Evolutionary conservation across 1,284 basidiomycete genomes (phyloP).

Genomic region (Wolfiporia cocos): DNA sequence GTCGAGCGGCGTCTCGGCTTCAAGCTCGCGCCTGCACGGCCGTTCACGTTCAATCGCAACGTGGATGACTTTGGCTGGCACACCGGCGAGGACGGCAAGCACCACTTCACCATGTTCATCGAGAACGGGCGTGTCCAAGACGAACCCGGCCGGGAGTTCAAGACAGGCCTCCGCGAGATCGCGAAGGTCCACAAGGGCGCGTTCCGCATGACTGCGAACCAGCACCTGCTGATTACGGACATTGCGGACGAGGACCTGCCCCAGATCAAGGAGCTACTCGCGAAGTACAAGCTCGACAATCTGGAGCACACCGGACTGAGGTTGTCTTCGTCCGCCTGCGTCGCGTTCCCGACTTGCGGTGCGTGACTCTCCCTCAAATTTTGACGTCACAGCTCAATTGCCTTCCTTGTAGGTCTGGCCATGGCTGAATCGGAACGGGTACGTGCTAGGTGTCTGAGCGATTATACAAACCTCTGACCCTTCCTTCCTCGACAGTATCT

Average conservation of each 20-base stretch:
- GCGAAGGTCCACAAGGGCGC: conserved; percentile 91
- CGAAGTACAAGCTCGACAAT: conserved; percentile 91
- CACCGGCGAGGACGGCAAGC: conserved; percentile 81
- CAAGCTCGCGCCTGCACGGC: conserved; percentile 64
- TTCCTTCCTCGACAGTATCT: conserved; percentile 56
- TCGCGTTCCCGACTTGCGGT: conserved; percentile 96
- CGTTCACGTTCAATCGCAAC: conserved; percentile 86
- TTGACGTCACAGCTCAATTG: not conserved
- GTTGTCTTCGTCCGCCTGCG: conserved; percentile 89
- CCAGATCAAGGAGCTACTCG: conserved; percentile 75
- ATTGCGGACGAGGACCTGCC: conserved; percentile 70
- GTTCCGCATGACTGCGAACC: conserved; percentile 93
- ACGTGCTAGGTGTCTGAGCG: conserved; percentile 25
- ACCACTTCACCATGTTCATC: conserved; percentile 93
- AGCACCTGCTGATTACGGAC: conserved; percentile 90
- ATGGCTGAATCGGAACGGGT: conserved; percentile 94
- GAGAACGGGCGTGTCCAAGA: conserved; percentile 98
- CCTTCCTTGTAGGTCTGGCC: conserved; percentile 56
- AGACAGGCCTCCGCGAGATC: conserved; percentile 89
- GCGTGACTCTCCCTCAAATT: conserved; percentile 18
- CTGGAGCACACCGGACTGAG: conserved; percentile 77
- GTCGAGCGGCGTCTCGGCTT: conserved; percentile 90
- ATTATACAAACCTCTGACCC: conserved; percentile 2
- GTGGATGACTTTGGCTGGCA: conserved; percentile 94
- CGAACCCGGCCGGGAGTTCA: conserved; percentile 87